Conservation (phyloP, 257 asterid species). For the Nicotiana undulata region DNA sequence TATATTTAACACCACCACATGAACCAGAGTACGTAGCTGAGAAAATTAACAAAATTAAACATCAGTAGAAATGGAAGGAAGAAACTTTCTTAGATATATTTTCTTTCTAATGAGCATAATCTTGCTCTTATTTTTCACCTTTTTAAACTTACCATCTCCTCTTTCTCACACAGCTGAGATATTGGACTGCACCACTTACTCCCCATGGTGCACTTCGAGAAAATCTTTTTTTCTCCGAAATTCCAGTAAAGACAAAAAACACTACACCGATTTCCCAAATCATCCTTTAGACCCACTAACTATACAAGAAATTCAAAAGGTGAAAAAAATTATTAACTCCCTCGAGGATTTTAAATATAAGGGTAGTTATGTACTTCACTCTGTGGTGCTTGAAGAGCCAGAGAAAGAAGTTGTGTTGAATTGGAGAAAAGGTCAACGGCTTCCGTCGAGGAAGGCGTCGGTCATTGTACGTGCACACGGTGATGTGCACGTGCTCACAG, state of each 20-base stretch:
- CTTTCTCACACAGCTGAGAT: conserved; percentile 27
- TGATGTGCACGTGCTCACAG: conserved; percentile 45
- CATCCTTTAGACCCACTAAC: conserved; percentile 96
- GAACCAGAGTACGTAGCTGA: background rate
- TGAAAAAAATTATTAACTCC: conserved; percentile 24
- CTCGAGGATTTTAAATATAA: conserved; percentile 31
- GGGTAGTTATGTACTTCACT: conserved; percentile 53
- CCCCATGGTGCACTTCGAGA: conserved; percentile 54
- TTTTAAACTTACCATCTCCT: conserved; percentile 45
- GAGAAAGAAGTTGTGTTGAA: conserved; percentile 42
- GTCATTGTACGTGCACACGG: conserved; percentile 68
- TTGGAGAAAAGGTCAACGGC: conserved; percentile 57
- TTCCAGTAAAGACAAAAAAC: conserved; percentile 25
- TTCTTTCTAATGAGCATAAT: conserved; percentile 34
- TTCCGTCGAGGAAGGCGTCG: conserved; percentile 65
- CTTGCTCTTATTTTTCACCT: conserved; percentile 41
- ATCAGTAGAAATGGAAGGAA: conserved; percentile 37
- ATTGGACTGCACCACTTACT: conserved; percentile 36
- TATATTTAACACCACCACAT: background rate
- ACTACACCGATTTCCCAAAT: conserved; percentile 46
- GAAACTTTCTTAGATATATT: conserved; percentile 31
- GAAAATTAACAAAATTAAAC: background rate
- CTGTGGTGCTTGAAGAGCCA: conserved; percentile 74
- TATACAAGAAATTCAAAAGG: conserved; percentile 40
- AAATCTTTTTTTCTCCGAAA: conserved; percentile 28